Evolutionary conservation across 257 asterid species (phyloP), one percentile per base, ranked within the genome.

Genomic region (Capsicum pubescens): DNA sequence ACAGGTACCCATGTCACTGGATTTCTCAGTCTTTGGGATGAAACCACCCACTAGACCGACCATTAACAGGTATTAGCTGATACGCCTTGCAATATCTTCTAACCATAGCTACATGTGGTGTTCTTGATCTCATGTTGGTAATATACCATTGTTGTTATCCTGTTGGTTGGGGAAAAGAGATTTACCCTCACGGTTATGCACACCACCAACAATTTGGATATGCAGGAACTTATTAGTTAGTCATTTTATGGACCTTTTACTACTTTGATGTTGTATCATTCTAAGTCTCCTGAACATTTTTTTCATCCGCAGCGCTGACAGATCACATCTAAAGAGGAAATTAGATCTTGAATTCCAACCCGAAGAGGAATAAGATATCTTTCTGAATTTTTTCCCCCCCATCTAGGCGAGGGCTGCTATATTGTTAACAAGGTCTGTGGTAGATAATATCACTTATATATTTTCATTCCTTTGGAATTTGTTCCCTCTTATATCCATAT

Each of bases 261-360:
- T 16, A 59, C 44, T 8, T 61, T 26, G 21, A 11, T 84, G 55
- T 9, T 36, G 3, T 14, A 17, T 70, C 48, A 50, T 63, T 13
- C 4, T 72, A 19, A 63, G 48, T 32, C 42, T 13, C 76, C 61
- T 58, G 61, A 50, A 82, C 61, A 70, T 72, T 35, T 5, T 84
- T 52, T 63, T 82, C 63, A 84, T 39, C 58, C 82, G 81, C 95
- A 97, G 99, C 83, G 98, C 98, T 86, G 99, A 96, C 90, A 93
- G 95, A 86, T 90, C 98, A 9, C 98, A 96, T 90, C 90, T 97
- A 59, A 95, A 97, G 93, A 93, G 98, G 91, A 97, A 97, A 86
- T 90, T 97, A 13, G 98, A 97, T 89, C 98, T 97, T 64, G 98
- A 95, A 86, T 97, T 95, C 88, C 95, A 89, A 90, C 98, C 94